These are phyloP conservation scores for Cyclocybe cylindracea DNA, from an alignment of 768 basidiomycete genomes.

Conservation along the genomic window DNA sequence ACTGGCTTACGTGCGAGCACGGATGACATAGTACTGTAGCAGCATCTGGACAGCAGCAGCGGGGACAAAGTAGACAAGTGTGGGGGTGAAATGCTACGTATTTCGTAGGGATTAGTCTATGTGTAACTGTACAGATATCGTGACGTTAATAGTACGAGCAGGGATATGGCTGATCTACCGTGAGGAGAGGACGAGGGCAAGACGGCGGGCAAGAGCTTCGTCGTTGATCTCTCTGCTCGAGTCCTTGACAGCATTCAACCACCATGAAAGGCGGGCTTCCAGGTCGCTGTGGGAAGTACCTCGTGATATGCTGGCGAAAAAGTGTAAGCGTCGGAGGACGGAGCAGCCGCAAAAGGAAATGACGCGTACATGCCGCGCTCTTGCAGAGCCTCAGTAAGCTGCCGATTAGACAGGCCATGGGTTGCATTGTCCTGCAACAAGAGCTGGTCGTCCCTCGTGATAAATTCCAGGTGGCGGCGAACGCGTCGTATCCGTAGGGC, in stretches of 20 bases:
- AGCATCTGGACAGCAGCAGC: conserved; percentile 4
- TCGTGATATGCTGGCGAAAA: conserved; percentile 29
- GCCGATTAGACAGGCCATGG: conserved; percentile 47
- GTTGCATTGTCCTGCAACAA: conserved; percentile 50
- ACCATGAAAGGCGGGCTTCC: conserved; percentile 58
- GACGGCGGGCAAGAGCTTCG: conserved; percentile 46
- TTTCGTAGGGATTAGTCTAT: conserved; percentile 8
- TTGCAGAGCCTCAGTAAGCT: conserved; percentile 64
- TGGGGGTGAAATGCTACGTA: conserved; percentile 7
- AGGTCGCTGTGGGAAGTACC: conserved; percentile 42
- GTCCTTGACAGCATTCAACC: conserved; percentile 54
- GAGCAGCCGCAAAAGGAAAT: background rate
- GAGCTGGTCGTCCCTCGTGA: conserved; percentile 66
- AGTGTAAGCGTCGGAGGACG: background rate
- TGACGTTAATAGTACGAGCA: background rate
- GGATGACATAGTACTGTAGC: background rate
- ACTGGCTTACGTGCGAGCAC: conserved; percentile 53
- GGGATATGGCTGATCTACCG: conserved; percentile 13
- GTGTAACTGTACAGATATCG: background rate
- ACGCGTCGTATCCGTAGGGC: conserved; percentile 45
- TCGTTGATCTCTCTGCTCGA: conserved; percentile 25
- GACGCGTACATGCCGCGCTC: conserved; percentile 77
- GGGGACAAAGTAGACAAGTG: conserved; percentile 7
- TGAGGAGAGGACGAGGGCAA: conserved; percentile 45
- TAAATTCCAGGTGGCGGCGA: conserved; percentile 39